Conservation (phyloP, 495 filamentous ascomycete species). For the Penicillium coffeae region DNA sequence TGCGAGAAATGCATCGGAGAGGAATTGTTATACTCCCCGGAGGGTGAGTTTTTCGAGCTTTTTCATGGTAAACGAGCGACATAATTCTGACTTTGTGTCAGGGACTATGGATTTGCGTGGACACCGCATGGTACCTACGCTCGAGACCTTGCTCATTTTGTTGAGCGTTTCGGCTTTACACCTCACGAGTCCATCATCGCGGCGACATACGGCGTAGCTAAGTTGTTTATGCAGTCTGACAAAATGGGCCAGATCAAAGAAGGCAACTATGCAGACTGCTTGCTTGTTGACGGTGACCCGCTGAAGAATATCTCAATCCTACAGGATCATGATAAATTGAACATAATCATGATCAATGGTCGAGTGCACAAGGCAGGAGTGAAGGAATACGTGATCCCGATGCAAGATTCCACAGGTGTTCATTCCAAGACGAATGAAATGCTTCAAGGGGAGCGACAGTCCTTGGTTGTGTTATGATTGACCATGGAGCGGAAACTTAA, state of each 20-base stretch:
- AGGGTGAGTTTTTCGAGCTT: conserved; percentile 18
- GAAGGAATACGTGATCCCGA: conserved; percentile 27
- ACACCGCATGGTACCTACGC: conserved; percentile 51
- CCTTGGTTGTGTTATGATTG: too few relatives aligned
- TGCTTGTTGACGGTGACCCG: conserved; percentile 48
- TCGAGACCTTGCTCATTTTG: conserved; percentile 47
- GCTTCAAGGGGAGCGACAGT: too few relatives aligned
- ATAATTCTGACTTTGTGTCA: neutral
- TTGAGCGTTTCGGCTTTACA: conserved; percentile 49
- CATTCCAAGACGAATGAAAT: conserved; percentile 14
- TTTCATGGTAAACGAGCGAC: neutral
- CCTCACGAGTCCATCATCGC: conserved; percentile 46
- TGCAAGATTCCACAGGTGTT: conserved; percentile 7
- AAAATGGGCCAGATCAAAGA: conserved; percentile 46
- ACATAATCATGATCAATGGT: conserved; percentile 48
- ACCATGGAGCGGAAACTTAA: too few relatives aligned
- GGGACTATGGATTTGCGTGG: conserved; percentile 54
- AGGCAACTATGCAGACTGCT: conserved; percentile 47
- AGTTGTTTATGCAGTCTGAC: conserved; percentile 47
- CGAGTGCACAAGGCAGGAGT: conserved; percentile 40
- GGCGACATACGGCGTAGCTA: conserved; percentile 45
- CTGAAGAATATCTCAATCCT: conserved; percentile 42
- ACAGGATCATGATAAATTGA: conserved; percentile 44
- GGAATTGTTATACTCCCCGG: conserved; percentile 47
- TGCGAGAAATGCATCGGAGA: conserved; percentile 46